Conservation (phyloP, 106 monocot genomes). For the Allium sativum region DNA sequence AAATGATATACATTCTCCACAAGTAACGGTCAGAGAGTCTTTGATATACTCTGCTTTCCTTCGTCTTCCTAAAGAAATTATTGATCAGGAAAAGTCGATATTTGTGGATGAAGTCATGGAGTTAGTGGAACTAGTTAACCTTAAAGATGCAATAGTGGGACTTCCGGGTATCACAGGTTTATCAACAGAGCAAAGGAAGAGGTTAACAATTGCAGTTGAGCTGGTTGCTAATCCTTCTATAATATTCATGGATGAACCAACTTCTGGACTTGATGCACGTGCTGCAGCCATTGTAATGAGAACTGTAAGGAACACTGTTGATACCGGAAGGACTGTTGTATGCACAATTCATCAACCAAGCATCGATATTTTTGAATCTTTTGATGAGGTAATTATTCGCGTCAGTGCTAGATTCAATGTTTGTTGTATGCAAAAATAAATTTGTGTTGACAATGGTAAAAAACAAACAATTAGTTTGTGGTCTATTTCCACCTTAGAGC, state of each 20-base stretch:
- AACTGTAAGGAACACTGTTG: constrained; percentile 65
- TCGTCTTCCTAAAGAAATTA: constrained; percentile 40
- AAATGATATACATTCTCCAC: constrained; percentile 71
- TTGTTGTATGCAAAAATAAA: too few species aligned
- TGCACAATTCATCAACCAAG: constrained; percentile 81
- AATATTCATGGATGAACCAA: constrained; percentile 90
- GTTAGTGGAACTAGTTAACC: constrained; percentile 50
- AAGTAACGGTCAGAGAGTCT: constrained; percentile 58
- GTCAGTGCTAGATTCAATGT: too few species aligned
- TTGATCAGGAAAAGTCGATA: constrained; percentile 38
- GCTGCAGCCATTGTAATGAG: constrained; percentile 79
- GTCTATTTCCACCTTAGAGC: too few species aligned
- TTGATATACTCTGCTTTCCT: constrained; percentile 58
- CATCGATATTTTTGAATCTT: constrained; percentile 87
- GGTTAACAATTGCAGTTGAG: constrained; percentile 74
- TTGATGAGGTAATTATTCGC: constrained; percentile 57
- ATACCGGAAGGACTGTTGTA: constrained; percentile 72
- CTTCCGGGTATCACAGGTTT: constrained; percentile 61
- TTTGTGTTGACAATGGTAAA: too few species aligned
- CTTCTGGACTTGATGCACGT: constrained; percentile 68
- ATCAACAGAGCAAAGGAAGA: constrained; percentile 71
- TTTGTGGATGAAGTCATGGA: constrained; percentile 73
- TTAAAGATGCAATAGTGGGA: constrained; percentile 61
- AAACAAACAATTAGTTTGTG: too few species aligned
- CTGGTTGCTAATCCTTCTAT: constrained; percentile 81